A percentile compares a stretch with the other conserved stretches of the same genome.
These are phyloP conservation scores for Candida sp. DNA, from an alignment of 1,139 yeast species.

Conservation along the genomic window DNA sequence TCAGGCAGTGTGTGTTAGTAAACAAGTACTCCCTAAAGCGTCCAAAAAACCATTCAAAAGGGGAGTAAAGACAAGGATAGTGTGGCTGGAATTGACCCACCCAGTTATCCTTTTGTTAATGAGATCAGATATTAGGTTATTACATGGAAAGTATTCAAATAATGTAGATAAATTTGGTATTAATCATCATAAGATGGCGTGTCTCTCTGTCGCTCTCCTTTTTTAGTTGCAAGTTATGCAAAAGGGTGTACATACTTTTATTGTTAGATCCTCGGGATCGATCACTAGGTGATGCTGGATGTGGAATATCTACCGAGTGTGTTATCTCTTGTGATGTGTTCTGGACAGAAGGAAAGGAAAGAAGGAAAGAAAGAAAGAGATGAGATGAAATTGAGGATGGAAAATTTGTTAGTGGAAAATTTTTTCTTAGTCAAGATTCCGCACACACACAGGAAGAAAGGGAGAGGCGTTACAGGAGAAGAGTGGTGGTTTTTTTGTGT, in stretches of 20 bases:
- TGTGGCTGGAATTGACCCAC: not conserved
- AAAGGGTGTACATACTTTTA: not conserved
- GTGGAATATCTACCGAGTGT: not conserved
- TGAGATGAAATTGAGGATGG: not conserved
- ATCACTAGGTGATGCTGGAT: too few species aligned
- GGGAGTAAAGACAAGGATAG: not conserved
- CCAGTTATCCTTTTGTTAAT: not conserved
- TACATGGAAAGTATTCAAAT: conserved; percentile 7
- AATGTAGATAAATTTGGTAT: conserved; percentile 11
- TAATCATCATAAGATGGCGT: conserved; percentile 3
- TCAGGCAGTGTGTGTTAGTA: too few species aligned
- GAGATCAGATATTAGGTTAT: not conserved
- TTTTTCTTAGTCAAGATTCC: too few species aligned
- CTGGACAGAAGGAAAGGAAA: not conserved
- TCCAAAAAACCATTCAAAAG: too few species aligned
- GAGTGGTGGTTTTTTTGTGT: too few species aligned
- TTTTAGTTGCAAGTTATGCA: not conserved
- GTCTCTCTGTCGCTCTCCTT: too few species aligned
- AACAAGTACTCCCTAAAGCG: not conserved
- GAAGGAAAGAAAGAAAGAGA: not conserved
- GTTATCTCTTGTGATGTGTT: not conserved
- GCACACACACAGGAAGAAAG: not conserved
- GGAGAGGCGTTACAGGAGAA: not conserved
- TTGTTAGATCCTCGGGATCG: not conserved
- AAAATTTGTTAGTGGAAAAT: too few species aligned